Conservation (phyloP, 2,329 filamentous ascomycete genomes). For the Penicillium psychrosexuale region DNA sequence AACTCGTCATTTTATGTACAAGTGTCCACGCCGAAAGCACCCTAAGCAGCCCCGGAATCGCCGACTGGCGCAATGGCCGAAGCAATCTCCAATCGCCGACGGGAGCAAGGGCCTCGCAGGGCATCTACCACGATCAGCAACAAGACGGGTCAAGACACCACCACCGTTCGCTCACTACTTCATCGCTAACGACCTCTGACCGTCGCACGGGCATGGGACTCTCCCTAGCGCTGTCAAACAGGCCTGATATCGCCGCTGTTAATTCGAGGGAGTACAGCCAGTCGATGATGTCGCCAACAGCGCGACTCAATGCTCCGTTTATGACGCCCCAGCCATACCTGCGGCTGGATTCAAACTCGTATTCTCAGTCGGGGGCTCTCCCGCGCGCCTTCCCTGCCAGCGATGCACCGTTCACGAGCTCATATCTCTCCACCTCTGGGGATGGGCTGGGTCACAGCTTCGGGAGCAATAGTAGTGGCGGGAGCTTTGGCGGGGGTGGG, state of each 20-base stretch:
- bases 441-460: conserved; percentile 10
- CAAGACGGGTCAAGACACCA: conserved; percentile 24
- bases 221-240: conserved; percentile 18
- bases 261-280: conserved; percentile 2
- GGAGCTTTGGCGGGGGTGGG: conserved; percentile 11
- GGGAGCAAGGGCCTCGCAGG: neutral
- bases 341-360: neutral
- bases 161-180: conserved; percentile 36
- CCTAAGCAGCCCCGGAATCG: conserved; percentile 10
- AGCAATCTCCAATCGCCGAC: conserved; percentile 7
- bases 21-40: conserved; percentile 5
- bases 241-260: conserved; percentile 12
- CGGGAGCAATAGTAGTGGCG: conserved; percentile 2
- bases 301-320: conserved; percentile 9
- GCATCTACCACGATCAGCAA: neutral
- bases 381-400: conserved; percentile 4
- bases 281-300: conserved; percentile 9
- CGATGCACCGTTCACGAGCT: conserved; percentile 6
- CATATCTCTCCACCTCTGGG: conserved; percentile 10
- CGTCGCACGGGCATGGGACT: conserved; percentile 11
- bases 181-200: conserved; percentile 21
- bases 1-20: conserved; percentile 21
- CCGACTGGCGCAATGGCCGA: neutral
- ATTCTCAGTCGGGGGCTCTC: conserved; percentile 7
- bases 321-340: conserved; percentile 21